Base-by-base conservation (phyloP, 2,329 filamentous ascomycete genomes). In the Cryphonectria japonica region DNA sequence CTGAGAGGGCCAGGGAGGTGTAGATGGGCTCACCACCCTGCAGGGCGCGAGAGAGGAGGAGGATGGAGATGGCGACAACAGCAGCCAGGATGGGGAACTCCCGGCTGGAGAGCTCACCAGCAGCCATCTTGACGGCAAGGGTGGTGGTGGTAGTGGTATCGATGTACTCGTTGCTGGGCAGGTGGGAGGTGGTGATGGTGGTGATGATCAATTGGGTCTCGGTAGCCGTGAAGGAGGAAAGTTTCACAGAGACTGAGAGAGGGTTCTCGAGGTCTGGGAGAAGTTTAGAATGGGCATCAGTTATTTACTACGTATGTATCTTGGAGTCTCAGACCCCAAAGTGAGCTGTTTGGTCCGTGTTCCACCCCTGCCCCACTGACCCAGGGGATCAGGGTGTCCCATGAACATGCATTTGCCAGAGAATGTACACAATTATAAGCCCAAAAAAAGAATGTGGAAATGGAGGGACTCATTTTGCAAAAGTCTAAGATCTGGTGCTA, bases 1-100 rank as follows among this genome's bases (percentile, higher is more conserved):
- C 89, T 77, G 93, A 96, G 76, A 98, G 92, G 22, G 95, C 93
- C 70, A 97, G 84, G 0, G 94, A 97, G 13, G 94, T 95, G 75
- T 97, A 86, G 76, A 99, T 87, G 52, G 96, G 95, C 76, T 96
- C 94, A 75, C 94, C 92, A 75, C 89, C 93, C 72, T 91, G 88
- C 78, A 98, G 92, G 54, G 94, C 93, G 80, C 95, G 95, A 74
- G 87, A 85, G 74, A 98, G 87, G 75, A 98, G 85, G 71, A 89
- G 90, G 75, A 93, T 79, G 77, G 92, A 94, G 69, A 89, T 89
- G 75, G 89, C 85, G 61, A 90, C 88, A 69, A 97, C 83, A 26
- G 89, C 84, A 74, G 92, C 77, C 73, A 91, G 86, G 68, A 80
- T 80, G 74, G 88, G 77, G n/a, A 85, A 82, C 79, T 91, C 89